Percentiles rank a stretch among this genome's conserved stretches.
phyloP scores from a whole-genome alignment of 2,329 filamentous ascomycete species.

The Pseudocercospora musae region DNA sequence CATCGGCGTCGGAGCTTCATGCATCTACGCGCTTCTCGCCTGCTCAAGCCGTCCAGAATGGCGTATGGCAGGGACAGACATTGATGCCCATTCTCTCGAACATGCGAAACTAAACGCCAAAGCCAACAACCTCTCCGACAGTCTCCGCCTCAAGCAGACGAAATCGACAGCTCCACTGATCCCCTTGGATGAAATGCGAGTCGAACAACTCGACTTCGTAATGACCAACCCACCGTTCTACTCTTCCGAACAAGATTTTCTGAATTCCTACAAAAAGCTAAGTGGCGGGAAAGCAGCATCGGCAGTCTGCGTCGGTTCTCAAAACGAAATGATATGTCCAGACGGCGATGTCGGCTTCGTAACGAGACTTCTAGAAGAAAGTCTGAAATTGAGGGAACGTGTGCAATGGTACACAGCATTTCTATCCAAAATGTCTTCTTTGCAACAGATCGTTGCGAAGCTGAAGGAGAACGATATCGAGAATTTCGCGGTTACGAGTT shows the following conservation, averaged over 20 bases:
- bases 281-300: constrained; percentile 52
- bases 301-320: constrained; percentile 72
- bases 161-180: constrained; percentile 57
- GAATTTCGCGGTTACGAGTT: constrained; percentile 80
- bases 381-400: constrained; percentile 54
- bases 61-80: constrained; percentile 58
- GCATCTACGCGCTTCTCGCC: constrained; percentile 84
- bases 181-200: constrained; percentile 55
- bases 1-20: constrained; percentile 81
- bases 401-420: constrained; percentile 90
- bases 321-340: constrained; percentile 72
- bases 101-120: constrained; percentile 66
- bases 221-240: constrained; percentile 98
- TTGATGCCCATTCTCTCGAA: constrained; percentile 66
- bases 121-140: constrained; percentile 60
- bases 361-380: constrained; percentile 67
- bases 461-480: constrained; percentile 55
- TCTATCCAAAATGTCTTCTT: constrained; percentile 75
- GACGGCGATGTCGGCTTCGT: constrained; percentile 80
- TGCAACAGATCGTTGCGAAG: constrained; percentile 59
- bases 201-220: constrained; percentile 68
- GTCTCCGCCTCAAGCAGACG: constrained; percentile 63
- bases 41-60: constrained; percentile 65
- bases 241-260: constrained; percentile 66
- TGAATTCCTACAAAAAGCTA: constrained; percentile 48